Conservation (phyloP, 495 filamentous ascomycete genomes). For the Collariella sp. region DNA sequence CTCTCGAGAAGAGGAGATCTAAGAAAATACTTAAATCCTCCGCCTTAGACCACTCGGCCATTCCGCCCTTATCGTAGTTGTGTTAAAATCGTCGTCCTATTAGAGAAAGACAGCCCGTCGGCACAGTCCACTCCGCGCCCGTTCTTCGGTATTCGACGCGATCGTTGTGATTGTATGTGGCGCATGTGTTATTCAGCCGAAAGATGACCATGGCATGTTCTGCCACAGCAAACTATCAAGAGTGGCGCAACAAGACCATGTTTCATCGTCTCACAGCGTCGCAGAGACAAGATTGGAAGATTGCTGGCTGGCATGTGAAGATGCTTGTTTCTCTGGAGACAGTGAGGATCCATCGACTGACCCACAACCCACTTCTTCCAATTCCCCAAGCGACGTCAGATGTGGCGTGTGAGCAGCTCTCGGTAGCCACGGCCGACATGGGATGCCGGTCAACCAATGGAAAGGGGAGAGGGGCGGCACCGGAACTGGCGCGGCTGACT, state of each 20-base stretch:
- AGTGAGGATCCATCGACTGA: slow-evolving; percentile 12
- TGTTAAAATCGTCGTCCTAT: background rate
- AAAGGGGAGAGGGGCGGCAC: background rate
- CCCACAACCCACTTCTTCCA: slow-evolving; percentile 11
- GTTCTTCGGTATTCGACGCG: too few relatives aligned
- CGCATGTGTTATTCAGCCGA: too few relatives aligned
- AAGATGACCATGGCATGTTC: too few relatives aligned
- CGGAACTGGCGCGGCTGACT: slow-evolving; percentile 15
- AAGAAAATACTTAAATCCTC: slow-evolving; percentile 20
- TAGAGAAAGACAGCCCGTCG: background rate
- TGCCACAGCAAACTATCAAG: too few relatives aligned
- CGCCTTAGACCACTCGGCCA: slow-evolving; percentile 17
- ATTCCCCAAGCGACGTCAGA: slow-evolving; percentile 4
- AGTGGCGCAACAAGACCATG: background rate
- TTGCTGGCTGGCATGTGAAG: slow-evolving; percentile 18
- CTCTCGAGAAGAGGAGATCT: slow-evolving; percentile 19
- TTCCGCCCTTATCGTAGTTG: slow-evolving; percentile 9
- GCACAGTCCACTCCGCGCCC: too few relatives aligned
- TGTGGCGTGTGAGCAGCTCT: slow-evolving; percentile 1
- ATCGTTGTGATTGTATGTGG: too few relatives aligned
- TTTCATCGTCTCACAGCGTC: background rate
- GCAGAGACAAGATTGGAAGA: background rate
- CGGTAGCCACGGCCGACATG: background rate
- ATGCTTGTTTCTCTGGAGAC: background rate
- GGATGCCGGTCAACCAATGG: slow-evolving; percentile 5